Evolutionary conservation across 768 basidiomycete species (phyloP), one percentile per base, ranked within the genome.

Genomic region (Tricholoma furcatifolium): DNA sequence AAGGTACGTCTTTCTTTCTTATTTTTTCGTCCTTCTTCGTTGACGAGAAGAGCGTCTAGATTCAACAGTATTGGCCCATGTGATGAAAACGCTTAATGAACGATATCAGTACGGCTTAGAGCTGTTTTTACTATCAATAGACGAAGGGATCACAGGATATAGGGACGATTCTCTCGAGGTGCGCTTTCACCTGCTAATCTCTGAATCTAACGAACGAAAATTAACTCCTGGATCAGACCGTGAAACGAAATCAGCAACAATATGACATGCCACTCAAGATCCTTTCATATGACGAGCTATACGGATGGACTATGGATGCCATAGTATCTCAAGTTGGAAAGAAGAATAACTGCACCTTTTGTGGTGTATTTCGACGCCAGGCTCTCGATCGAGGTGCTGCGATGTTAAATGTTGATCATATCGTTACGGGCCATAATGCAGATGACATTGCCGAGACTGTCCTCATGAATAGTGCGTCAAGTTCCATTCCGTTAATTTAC

Each of bases 361-460:
- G 97, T 62, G 97, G 97, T 17, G 97, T 99, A 2, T 99, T 99
- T 65, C 79, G 97, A 51, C 80, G 97, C 41, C 97, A 98, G 67
- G 97, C 97, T 1, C 80, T 99, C 21, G 97, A 99, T 72, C 80
- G 96, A 54, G 97, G 97, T 1, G 97, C 96, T 3, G 82, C 88
- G 3, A 81, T 86, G 66, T 74, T 99, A 30, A 78, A 83, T 31
- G 95, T 98, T 12, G 93, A 98, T 58, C 97, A 99, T 65, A 97
- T 99, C 53, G 94, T 99, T 6, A 99, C 97, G 0, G 97, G 97
- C 1, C 97, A 99, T 69, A 99, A 99, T 64, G 97, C 97, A 40
- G 97, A 99, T 65, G 97, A 99, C 68, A 96, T 98, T 35, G 97
- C 97, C 6, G 97, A 99, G 73, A 99, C 97, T 0, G 91, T 99